Base-by-base conservation (phyloP, 2,329 filamentous ascomycete genomes). In the Bipolaris gigantea region DNA sequence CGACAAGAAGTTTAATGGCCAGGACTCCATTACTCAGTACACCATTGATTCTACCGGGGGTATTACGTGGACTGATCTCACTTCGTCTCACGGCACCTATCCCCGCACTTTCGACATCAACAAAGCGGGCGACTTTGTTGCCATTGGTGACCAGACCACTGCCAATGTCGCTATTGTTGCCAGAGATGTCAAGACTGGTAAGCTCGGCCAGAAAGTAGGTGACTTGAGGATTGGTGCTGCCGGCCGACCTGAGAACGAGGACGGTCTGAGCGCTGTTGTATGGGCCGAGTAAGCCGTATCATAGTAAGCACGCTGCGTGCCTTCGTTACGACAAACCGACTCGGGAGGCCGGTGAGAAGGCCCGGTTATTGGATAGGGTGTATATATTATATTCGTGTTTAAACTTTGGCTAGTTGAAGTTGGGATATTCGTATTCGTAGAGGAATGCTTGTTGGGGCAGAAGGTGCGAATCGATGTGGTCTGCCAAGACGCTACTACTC, bases 81-180 rank as follows among this genome's bases (percentile, higher is more conserved):
- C 70, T 0, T 70, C 67, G 4, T 63, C 71, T 1, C 66, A 69
- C 35, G 66, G 65, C 15, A 69, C 65, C 21, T 74, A 72, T 50
- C 73, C 73, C 13, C 65, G 72, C 7, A 73, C 72, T 1, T 73
- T 73, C 33, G 64, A 68, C 13, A 71, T 73, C 55, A 73, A 68
- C 53, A 66, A 71, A 42, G 69, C 62, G 7, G 70, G 71, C 13
- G 62, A 67, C 15, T 69, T 59, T 36, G 61, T 68, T 7, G 70
- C 69, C 3, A 67, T 72, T 48, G 70, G 68, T 11, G 67, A 67
- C 21, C 69, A 73, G 42, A 71, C 67, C 4, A 70, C 63, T 15
- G 60, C 66, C 4, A 71, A 71, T 36, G 67, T 73, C 3, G 70
- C 68, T 1, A 69, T 73, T 34, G 67, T 73, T 10, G 50, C 61